Percentiles rank a stretch among this genome's conserved stretches.
Evolutionary conservation across 2,329 filamentous ascomycete species (phyloP).

Genomic region (Talaromyces albobiverticillius): DNA sequence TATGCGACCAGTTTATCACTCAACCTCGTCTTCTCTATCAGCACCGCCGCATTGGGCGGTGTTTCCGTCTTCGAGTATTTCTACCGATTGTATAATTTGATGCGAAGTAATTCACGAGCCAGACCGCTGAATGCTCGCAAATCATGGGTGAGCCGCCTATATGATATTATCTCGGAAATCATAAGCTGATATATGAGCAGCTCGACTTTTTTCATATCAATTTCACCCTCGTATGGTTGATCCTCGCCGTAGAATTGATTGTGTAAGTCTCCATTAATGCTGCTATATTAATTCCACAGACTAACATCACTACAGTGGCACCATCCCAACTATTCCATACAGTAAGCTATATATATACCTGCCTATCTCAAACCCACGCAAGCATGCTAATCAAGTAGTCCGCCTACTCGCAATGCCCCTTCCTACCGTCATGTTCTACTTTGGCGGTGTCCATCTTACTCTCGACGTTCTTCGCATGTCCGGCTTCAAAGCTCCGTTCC

Average conservation of each 20-base stretch:
- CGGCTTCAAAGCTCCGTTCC: constrained; percentile 55
- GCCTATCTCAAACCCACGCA: not conserved
- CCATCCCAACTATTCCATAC: constrained; percentile 38
- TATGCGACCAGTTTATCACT: constrained; percentile 52
- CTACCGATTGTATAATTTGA: constrained; percentile 39
- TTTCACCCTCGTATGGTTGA: constrained; percentile 45
- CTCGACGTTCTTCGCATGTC: constrained; percentile 41
- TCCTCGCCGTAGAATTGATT: constrained; percentile 41
- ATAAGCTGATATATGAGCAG: constrained; percentile 21
- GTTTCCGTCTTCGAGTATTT: constrained; percentile 44
- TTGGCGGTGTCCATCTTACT: constrained; percentile 39
- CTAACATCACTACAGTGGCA: constrained; percentile 29
- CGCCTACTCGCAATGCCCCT: constrained; percentile 45
- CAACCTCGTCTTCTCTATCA: constrained; percentile 44
- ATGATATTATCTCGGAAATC: not conserved
- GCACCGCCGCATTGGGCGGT: constrained; percentile 39
- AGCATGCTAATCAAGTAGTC: constrained; percentile 24
- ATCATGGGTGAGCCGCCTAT: constrained; percentile 35
- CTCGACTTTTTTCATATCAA: constrained; percentile 48
- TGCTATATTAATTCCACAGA: not conserved
- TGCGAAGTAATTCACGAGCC: constrained; percentile 34
- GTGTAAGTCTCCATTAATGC: constrained; percentile 29
- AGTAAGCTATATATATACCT: constrained; percentile 26
- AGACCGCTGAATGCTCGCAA: constrained; percentile 41
- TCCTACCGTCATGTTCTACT: constrained; percentile 47